A percentile compares a stretch with the other conserved stretches of the same genome.
Evolutionary conservation across 225 moss, liverwort and hornwort genomes (phyloP).

Genomic region (Lunularia cruciata): DNA sequence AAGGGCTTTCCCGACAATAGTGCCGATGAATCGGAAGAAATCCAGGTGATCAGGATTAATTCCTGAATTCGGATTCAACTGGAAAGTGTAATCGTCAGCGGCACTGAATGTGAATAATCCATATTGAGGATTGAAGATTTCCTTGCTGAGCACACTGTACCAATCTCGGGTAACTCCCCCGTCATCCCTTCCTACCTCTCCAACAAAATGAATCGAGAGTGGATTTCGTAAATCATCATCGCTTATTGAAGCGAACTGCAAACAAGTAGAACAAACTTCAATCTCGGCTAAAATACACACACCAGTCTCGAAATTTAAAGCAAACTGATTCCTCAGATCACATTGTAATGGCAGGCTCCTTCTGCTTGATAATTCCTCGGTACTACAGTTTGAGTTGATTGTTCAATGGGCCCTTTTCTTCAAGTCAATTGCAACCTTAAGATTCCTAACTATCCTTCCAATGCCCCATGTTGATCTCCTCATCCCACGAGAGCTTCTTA

Average conservation of each 20-base stretch:
- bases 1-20: slow-evolving; percentile 94
- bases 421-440: too few species aligned
- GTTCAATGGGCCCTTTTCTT: too few species aligned
- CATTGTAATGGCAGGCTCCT: too few species aligned
- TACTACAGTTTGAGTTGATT: too few species aligned
- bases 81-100: slow-evolving; percentile 97
- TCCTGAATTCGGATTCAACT: slow-evolving; percentile 94
- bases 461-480: too few species aligned
- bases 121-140: slow-evolving; percentile 97
- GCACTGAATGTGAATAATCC: slow-evolving; percentile 95
- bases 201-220: slow-evolving; percentile 93
- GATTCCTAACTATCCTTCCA: too few species aligned
- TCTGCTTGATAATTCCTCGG: too few species aligned
- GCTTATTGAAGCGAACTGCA: slow-evolving; percentile 96
- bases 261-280: background rate
- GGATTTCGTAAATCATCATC: slow-evolving; percentile 97
- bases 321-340: too few species aligned
- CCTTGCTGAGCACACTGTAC: slow-evolving; percentile 97
- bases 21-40: slow-evolving; percentile 94
- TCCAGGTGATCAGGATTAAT: slow-evolving; percentile 98
- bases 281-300: too few species aligned
- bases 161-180: slow-evolving; percentile 99
- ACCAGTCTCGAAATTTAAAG: too few species aligned
- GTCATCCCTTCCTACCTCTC: slow-evolving; percentile 97
- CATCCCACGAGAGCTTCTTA: too few species aligned